Evolutionary conservation across 2,329 filamentous ascomycete genomes (phyloP), one percentile per base, ranked within the genome.

Genomic region (Trichoderma simmonsii): DNA sequence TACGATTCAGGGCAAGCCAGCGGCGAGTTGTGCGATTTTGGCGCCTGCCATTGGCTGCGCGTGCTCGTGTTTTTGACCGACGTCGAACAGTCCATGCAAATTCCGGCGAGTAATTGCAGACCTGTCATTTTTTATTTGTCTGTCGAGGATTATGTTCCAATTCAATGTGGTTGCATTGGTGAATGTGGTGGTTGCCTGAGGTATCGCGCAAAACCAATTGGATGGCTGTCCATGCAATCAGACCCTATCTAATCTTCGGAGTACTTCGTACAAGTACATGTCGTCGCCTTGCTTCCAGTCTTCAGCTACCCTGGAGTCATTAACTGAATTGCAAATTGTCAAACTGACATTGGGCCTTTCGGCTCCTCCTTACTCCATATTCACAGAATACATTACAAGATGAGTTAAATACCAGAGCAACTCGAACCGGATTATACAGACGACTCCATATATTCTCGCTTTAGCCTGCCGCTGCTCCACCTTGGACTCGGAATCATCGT

Each of bases 1-100:
- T 61, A 54, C 66, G 66, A 69, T 70, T 70, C 66, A 70, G 57
- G 57, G 39, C 57, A 54, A 48, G 26, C 30, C 14, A 8, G 28
- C 18, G 34, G 56, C 28, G 32, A 56, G 65, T 60, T 69, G 65
- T 61, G 56, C 26, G 7, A 12, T 24, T 61, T 21, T 24, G 54
- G 18, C n/a, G 66, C 66, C 5, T 32, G 56, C 3, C 3, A 69
- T 69, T 69, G 66, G 66, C 66, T 61, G 56, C 2, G 2, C 61
- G 15, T 11, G 56, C 54, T 48, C 36, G 56, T 60, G 36, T 48
- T 51, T 48, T 21, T 61, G 32, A 39, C 65, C 56, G 36, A 32
- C 26, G 43, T 59, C 28, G 56, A 51, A 11, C 15, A 34, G 26
- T 34, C 43, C 14, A 26, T 69, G 36, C 66, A 9, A n/a, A 30